Base-by-base conservation (phyloP, 495 filamentous ascomycete genomes). In the Pseudevernia furfuracea region DNA sequence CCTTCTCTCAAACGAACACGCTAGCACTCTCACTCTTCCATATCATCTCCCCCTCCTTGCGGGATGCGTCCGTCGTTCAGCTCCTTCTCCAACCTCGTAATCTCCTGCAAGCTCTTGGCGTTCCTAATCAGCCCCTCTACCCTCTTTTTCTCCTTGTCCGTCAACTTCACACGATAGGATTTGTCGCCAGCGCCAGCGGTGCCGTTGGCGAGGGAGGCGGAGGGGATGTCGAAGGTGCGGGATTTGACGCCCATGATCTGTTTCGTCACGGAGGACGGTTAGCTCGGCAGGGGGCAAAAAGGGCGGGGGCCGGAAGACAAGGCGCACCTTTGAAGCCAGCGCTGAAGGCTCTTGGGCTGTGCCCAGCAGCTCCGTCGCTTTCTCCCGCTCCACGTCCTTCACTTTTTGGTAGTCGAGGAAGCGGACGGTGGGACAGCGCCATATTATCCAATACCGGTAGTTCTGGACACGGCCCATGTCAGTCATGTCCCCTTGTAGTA, bases 341-440 rank as follows among this genome's bases (percentile, higher is more conserved):
- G 87, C 85, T 0, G 91, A 89, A 4, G 92, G 94, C 67, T 87
- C 83, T 48, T 87, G 81, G 3, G 72, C 68, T 0, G 86, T 91
- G 60, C 94, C 94, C 72, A 97, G 97, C 2, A 97, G 81, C 72
- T 91, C 86, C 43, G 75, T 79, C 0, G 92, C 91, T 66, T 83
- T 80, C 57, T 80, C 73, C 23, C 92, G 87, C 79, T 99, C 95
- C 3, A 79, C 85, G 57, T 92, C 84, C 72, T 90, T 95, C 38
- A 97, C 90, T 76, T 94, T 95, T 61, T 85, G 82, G 74, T 91
- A 97, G 77, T 99, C 95, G 55, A 99, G 81, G 79, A 96, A 96
- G 43, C 92, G 88, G 32, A 99, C 84, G 28, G 79, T 81, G 6
- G 92, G 91, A 69, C 86, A 87, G 55, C 87, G 83, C 89, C 89